These are phyloP conservation scores for Acanthamoeba castellanii DNA, from an alignment of 208 protist species.

Conservation along the genomic window DNA sequence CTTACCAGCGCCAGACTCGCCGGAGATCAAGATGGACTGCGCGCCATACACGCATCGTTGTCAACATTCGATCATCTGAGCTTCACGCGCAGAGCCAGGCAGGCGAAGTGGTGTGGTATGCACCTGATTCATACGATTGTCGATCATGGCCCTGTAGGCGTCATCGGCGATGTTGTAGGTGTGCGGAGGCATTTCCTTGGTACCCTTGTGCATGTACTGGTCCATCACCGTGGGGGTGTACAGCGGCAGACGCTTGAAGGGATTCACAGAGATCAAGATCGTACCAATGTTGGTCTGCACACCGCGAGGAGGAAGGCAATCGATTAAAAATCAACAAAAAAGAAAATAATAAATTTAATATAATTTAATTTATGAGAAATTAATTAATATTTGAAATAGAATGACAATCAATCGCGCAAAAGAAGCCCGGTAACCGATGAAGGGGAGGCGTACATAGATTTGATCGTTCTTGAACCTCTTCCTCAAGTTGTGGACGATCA, in stretches of 20 bases:
- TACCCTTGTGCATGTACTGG: slow-evolving; percentile 82
- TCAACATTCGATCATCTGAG: slow-evolving; percentile 73
- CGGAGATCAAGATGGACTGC: slow-evolving; percentile 78
- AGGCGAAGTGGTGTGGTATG: background rate
- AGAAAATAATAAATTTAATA: background rate
- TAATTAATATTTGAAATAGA: background rate
- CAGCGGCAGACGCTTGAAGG: slow-evolving; percentile 81
- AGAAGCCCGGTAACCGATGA: background rate
- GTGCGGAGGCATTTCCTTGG: slow-evolving; percentile 84
- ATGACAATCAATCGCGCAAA: background rate
- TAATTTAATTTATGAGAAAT: background rate
- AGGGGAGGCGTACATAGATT: slow-evolving; percentile 81
- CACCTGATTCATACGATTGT: slow-evolving; percentile 73
- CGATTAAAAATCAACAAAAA: background rate
- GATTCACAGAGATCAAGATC: slow-evolving; percentile 87
- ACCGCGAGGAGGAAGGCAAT: background rate
- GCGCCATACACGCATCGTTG: slow-evolving; percentile 73
- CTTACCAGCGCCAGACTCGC: slow-evolving; percentile 89
- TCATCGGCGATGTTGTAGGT: slow-evolving; percentile 86
- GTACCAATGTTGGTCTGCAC: slow-evolving; percentile 85
- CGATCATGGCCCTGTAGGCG: slow-evolving; percentile 73
- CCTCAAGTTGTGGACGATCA: slow-evolving; percentile 86
- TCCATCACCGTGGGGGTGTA: slow-evolving; percentile 86
- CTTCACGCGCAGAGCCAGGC: slow-evolving; percentile 65
- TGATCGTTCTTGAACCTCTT: slow-evolving; percentile 79